Base-by-base conservation (phyloP, 805 yeast genomes). In the Sungouiozyma intestinalis region DNA sequence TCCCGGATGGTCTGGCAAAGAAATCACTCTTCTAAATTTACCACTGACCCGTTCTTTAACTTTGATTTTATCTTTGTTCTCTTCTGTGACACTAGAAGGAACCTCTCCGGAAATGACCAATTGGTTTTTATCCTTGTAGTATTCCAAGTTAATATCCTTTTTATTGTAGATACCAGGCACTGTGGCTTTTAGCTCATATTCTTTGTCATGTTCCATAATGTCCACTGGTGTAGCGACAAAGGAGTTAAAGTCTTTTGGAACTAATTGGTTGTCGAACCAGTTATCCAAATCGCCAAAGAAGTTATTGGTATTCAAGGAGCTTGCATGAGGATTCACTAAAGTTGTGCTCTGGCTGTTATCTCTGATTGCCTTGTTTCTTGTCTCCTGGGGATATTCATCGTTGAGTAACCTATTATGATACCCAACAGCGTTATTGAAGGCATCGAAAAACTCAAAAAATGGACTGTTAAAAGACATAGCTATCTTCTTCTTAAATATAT, bases 121-220 rank as follows among this genome's bases (percentile, higher is more conserved):
- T 46, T 68, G 67, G 41, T 70, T 68, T 16, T 62, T 57, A 34
- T 68, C 68, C 45, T 69, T 63, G 52, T 72, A 66, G 57, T 66
- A 73, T 52, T 73, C 76, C 41, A 72, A 53, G 13, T 65, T 58
- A 49, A 71, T 61, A 36, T 65, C 57, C 16, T 72, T 71, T 51
- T 65, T 67, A 2, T 61, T 46, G 36, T 60, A 52, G 16, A 72
- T 73, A 41, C 77, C 77, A 8, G 77, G 74, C 40, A 72, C 57
- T 1, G 75, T 65, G 3, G 71, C 62, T 32, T 64, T 65, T 32
- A 73, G 51, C 35, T 64, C 67, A 46, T 68, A 72, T 16, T 58
- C 50, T 36, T 63, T 55, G 4, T 68, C 71, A 36, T 65, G 63
- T 24, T 72, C 76, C 45, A 69, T 53, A 33, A 73, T 57, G 47